Evolutionary conservation across 2,329 filamentous ascomycete species (phyloP).

Genomic region (Colletotrichum sansevieriae): DNA sequence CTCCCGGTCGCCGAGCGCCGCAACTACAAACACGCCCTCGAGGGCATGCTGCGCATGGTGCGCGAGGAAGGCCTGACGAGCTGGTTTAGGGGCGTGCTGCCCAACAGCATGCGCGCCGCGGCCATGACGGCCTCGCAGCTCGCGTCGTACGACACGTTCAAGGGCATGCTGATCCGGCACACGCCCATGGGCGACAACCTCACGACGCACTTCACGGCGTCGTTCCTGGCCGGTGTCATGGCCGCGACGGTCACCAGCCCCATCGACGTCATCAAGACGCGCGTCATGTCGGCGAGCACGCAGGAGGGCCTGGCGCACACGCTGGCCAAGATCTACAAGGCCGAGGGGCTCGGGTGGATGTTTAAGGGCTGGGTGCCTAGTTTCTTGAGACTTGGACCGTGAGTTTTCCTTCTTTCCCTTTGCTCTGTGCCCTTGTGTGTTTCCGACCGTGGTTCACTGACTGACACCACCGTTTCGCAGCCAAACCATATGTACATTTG

Average conservation of each 20-base stretch:
- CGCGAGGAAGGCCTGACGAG: slow-evolving; percentile 81
- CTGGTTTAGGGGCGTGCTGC: slow-evolving; percentile 88
- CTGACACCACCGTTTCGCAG: slow-evolving; percentile 49
- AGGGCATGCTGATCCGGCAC: slow-evolving; percentile 74
- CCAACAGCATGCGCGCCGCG: slow-evolving; percentile 84
- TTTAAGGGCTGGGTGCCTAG: slow-evolving; percentile 92
- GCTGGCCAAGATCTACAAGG: slow-evolving; percentile 74
- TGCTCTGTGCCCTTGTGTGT: background rate
- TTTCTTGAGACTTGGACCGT: slow-evolving; percentile 75
- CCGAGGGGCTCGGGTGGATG: slow-evolving; percentile 84
- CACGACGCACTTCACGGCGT: slow-evolving; percentile 83
- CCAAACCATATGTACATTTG: slow-evolving; percentile 88
- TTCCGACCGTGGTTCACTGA: background rate
- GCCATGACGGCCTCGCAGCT: slow-evolving; percentile 90
- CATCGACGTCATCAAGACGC: slow-evolving; percentile 90
- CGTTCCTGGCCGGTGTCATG: slow-evolving; percentile 82
- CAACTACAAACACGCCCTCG: slow-evolving; percentile 90
- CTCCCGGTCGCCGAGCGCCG: slow-evolving; percentile 80
- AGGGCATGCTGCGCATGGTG: slow-evolving; percentile 90
- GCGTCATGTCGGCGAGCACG: slow-evolving; percentile 79
- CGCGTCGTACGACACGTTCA: slow-evolving; percentile 87
- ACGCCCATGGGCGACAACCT: slow-evolving; percentile 78
- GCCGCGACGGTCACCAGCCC: slow-evolving; percentile 88
- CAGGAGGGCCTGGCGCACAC: slow-evolving; percentile 68
- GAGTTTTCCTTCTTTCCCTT: slow-evolving; percentile 50